phyloP scores from a whole-genome alignment of 2,329 filamentous ascomycete species.

The Rugonectria rugulosa region DNA sequence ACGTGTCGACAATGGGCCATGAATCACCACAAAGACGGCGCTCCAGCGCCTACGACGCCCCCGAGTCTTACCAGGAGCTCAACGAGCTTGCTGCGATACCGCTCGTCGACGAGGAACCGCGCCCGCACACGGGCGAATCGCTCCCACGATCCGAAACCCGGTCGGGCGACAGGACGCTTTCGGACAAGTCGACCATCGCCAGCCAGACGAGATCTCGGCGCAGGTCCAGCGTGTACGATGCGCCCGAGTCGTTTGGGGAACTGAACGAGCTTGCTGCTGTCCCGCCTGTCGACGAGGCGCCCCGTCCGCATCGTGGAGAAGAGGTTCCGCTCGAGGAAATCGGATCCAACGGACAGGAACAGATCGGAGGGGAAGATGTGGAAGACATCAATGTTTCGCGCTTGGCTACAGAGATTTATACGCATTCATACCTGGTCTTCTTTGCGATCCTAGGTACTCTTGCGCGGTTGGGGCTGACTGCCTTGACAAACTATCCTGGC shows the following conservation, averaged over 20 bases:
- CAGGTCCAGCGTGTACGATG: constrained; percentile 1
- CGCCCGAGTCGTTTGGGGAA: constrained; percentile 6
- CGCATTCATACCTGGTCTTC: constrained; percentile 81
- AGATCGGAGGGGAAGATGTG: constrained; percentile 14
- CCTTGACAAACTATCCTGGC: constrained; percentile 80
- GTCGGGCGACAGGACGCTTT: background rate
- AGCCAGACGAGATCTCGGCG: background rate
- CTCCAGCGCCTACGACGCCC: constrained; percentile 37
- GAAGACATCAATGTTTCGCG: constrained; percentile 50
- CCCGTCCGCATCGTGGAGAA: background rate
- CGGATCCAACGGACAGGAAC: constrained; percentile 14
- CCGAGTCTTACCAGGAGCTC: constrained; percentile 49
- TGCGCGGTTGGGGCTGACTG: constrained; percentile 80
- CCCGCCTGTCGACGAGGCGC: constrained; percentile 3
- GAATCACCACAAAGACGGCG: constrained; percentile 8
- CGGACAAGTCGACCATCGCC: background rate
- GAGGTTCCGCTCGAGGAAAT: background rate
- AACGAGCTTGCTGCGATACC: constrained; percentile 45
- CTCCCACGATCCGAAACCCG: background rate
- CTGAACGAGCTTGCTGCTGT: constrained; percentile 9
- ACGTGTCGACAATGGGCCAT: constrained; percentile 14
- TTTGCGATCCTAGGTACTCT: constrained; percentile 88
- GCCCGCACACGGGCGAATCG: background rate
- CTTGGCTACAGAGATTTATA: constrained; percentile 69
- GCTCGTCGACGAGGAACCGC: constrained; percentile 15